phyloP scores from a whole-genome alignment of 2,329 filamentous ascomycete species.

The Dryadomyces quercivorus region DNA sequence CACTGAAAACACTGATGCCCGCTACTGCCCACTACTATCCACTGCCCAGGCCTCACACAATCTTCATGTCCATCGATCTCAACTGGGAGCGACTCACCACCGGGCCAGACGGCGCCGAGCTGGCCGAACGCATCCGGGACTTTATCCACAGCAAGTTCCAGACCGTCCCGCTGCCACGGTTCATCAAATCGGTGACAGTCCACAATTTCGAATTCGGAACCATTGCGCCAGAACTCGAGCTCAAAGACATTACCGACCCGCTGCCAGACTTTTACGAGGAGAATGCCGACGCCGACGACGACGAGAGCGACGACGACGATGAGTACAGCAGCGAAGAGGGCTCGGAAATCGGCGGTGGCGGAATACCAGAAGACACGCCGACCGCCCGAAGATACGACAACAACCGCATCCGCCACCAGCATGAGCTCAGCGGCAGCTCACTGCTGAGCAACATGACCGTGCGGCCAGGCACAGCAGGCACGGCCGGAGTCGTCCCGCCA shows the following conservation, averaged over 20 bases:
- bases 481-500: constrained; percentile 32
- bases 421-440: constrained; percentile 12
- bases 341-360: too few species aligned
- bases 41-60: too few species aligned
- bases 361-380: background rate
- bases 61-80: constrained; percentile 95
- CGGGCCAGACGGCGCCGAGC: constrained; percentile 72
- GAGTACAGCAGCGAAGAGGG: constrained; percentile 14
- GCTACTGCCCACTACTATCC: too few species aligned
- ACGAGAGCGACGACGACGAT: constrained; percentile 32
- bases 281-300: constrained; percentile 51
- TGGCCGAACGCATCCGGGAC: constrained; percentile 75
- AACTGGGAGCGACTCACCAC: constrained; percentile 90
- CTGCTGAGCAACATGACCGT: constrained; percentile 26
- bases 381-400: constrained; percentile 8
- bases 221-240: constrained; percentile 70
- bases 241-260: constrained; percentile 95
- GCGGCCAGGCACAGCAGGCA: constrained; percentile 45
- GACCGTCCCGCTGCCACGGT: constrained; percentile 76
- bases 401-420: constrained; percentile 18
- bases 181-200: constrained; percentile 92
- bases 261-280: constrained; percentile 94
- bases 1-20: too few species aligned
- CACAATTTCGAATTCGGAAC: constrained; percentile 88
- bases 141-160: constrained; percentile 97